Percentiles rank a stretch among this genome's conserved stretches.
Evolutionary conservation across 805 yeast species (phyloP).

Genomic region (Yarrowia alimentaria): DNA sequence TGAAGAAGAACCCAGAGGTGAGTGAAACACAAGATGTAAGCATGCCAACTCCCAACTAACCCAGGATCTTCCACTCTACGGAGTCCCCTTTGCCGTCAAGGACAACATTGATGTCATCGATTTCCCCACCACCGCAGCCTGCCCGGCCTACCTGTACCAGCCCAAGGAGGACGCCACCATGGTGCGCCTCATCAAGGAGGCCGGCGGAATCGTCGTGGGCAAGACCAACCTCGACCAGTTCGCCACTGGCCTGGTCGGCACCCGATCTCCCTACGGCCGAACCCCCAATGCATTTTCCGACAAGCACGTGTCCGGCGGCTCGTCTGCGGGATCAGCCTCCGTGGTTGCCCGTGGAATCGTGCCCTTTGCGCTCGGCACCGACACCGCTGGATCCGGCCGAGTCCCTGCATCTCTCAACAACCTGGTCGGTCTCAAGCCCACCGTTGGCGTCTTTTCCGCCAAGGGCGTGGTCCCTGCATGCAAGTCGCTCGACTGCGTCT

Average conservation of each 20-base stretch:
- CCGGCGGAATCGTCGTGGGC: constrained; percentile 91
- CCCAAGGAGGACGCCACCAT: constrained; percentile 75
- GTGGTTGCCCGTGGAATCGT: constrained; percentile 88
- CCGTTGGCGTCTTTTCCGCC: constrained; percentile 82
- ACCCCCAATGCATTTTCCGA: constrained; percentile 75
- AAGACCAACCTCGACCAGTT: constrained; percentile 95
- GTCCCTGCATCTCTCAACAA: constrained; percentile 96
- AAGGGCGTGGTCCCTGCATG: constrained; percentile 97
- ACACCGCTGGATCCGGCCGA: constrained; percentile 97
- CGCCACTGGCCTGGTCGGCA: constrained; percentile 96
- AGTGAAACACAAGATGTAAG: background rate
- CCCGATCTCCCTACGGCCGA: constrained; percentile 91
- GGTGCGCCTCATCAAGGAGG: constrained; percentile 68
- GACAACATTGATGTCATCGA: constrained; percentile 90
- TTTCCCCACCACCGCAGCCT: constrained; percentile 88
- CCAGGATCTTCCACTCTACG: constrained; percentile 59
- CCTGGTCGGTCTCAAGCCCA: constrained; percentile 87
- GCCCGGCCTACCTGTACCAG: constrained; percentile 73
- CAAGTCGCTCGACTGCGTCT: constrained; percentile 88
- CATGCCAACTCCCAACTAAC: background rate
- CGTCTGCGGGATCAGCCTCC: constrained; percentile 93
- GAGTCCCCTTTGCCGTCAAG: constrained; percentile 93
- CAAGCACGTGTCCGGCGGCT: constrained; percentile 88
- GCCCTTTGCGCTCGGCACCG: constrained; percentile 89
- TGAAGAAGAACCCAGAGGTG: constrained; percentile 14